These are phyloP conservation scores for Durusdinium trenchii DNA, from an alignment of 73 alveolate genomes.

Conservation along the genomic window DNA sequence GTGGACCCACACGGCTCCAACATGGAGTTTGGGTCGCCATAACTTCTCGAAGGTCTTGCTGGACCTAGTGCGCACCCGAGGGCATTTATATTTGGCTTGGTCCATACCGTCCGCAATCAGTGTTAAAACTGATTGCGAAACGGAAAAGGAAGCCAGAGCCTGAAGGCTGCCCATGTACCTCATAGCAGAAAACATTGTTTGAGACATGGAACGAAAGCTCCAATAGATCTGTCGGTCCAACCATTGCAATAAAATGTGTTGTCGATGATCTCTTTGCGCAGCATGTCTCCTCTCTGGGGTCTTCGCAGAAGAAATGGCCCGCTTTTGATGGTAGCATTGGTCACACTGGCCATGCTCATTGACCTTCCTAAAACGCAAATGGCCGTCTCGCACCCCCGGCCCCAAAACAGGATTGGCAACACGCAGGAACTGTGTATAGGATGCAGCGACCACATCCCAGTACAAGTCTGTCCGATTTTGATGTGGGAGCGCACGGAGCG, in stretches of 20 bases:
- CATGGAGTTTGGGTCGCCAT: background rate
- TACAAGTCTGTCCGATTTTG: background rate
- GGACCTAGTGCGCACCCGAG: background rate
- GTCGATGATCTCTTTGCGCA: background rate
- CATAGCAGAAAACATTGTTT: background rate
- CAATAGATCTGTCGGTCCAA: constrained; percentile 18
- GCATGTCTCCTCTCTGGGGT: background rate
- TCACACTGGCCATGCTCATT: constrained; percentile 19
- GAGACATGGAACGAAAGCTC: background rate
- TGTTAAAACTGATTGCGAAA: background rate
- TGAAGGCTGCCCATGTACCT: background rate
- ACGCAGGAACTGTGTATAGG: background rate
- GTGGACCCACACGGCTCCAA: background rate
- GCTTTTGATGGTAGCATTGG: background rate
- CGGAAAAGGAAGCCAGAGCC: background rate
- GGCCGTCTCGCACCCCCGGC: background rate
- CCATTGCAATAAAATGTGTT: background rate
- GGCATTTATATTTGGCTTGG: background rate
- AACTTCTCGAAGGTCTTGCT: background rate
- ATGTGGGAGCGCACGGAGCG: background rate
- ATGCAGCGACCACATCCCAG: background rate
- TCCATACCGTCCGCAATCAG: constrained; percentile 5
- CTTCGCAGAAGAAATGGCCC: background rate
- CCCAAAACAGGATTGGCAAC: background rate
- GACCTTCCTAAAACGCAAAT: background rate